These are phyloP conservation scores for Kluyveromyces lactis DNA, from an alignment of 805 yeast species.

Conservation along the genomic window DNA sequence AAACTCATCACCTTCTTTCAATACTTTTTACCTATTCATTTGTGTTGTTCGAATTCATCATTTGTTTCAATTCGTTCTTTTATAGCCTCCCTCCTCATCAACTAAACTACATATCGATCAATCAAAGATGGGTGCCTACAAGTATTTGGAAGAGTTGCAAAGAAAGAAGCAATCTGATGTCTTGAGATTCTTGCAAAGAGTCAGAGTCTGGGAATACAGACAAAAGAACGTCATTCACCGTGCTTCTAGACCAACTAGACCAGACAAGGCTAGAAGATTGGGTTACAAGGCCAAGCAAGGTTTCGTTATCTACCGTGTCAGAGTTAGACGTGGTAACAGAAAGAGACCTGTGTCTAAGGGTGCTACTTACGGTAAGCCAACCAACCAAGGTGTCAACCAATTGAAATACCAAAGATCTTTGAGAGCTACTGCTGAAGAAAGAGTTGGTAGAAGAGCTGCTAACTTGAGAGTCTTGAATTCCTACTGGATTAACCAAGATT, in stretches of 20 bases:
- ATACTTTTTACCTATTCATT: no score
- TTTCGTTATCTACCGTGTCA: slow-evolving; percentile 94
- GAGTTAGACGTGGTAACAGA: slow-evolving; percentile 99
- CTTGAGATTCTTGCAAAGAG: slow-evolving; percentile 96
- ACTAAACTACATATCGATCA: slow-evolving; percentile 2
- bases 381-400: slow-evolving; percentile 99
- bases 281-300: slow-evolving; percentile 99
- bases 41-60: no score
- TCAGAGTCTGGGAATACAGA: slow-evolving; percentile 99
- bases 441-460: slow-evolving; percentile 98
- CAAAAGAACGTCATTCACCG: slow-evolving; percentile 98
- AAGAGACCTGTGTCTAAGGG: slow-evolving; percentile 99
- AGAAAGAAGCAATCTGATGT: slow-evolving; percentile 99
- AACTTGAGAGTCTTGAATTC: slow-evolving; percentile 99
- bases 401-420: slow-evolving; percentile 98
- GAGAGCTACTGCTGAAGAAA: slow-evolving; percentile 98
- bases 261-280: slow-evolving; percentile 99
- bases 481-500: slow-evolving; percentile 99
- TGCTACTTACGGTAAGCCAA: slow-evolving; percentile 99
- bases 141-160: slow-evolving; percentile 97
- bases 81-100: not conserved
- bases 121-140: slow-evolving; percentile 95
- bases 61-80: no score
- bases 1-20: no score
- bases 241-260: slow-evolving; percentile 97